phyloP scores from a whole-genome alignment of 768 basidiomycete species.

The Cubamyces lactineus region DNA sequence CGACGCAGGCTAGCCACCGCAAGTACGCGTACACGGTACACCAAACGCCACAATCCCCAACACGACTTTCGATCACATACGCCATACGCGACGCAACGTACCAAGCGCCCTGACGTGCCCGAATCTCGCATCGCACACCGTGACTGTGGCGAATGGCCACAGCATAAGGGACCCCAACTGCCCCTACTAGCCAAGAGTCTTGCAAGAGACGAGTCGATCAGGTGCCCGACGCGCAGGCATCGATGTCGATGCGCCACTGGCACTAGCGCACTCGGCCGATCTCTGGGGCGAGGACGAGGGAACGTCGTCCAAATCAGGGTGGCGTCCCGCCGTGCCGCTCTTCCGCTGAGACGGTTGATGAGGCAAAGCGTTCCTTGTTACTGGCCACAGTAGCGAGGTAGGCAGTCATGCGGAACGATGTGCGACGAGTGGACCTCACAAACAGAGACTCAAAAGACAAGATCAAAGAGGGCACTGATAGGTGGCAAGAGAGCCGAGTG shows the following conservation, averaged over 20 bases:
- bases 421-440: too few relatives aligned
- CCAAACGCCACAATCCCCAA: constrained; percentile 9
- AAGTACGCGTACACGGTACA: not conserved
- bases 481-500: not conserved
- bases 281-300: not conserved
- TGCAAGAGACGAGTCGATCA: not conserved
- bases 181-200: too few relatives aligned
- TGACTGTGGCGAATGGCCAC: too few relatives aligned
- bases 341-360: too few relatives aligned
- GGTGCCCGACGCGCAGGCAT: not conserved
- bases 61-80: not conserved
- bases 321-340: too few relatives aligned
- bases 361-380: too few relatives aligned
- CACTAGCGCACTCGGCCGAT: not conserved
- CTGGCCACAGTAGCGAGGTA: too few relatives aligned
- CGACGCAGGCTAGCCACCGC: not conserved
- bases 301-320: not conserved
- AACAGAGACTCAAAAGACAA: too few relatives aligned
- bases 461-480: too few relatives aligned
- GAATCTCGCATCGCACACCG: not conserved
- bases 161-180: too few relatives aligned
- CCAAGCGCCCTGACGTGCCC: not conserved
- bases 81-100: too few relatives aligned
- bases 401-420: too few relatives aligned
- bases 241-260: not conserved